phyloP scores from a whole-genome alignment of 2,329 filamentous ascomycete genomes.

The Tolypocladium paradoxum region DNA sequence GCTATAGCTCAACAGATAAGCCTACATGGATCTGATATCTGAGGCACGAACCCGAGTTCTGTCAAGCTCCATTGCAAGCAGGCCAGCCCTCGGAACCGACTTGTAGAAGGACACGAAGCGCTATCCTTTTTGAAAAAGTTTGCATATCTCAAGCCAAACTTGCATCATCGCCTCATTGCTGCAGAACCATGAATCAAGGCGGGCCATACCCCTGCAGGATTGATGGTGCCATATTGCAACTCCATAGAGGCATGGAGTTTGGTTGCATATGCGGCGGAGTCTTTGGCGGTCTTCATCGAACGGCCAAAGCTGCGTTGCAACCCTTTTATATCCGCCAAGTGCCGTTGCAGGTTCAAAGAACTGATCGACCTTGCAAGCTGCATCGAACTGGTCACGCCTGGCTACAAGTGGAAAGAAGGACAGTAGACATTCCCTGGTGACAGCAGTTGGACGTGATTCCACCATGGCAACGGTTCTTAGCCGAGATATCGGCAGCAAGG shows the following conservation, averaged over 20 bases:
- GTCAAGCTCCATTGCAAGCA: not conserved
- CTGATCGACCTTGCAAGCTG: not conserved
- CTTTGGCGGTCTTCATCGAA: not conserved
- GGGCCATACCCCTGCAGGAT: not conserved
- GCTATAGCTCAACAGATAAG: not conserved
- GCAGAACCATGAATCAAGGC: not conserved
- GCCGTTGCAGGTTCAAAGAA: not conserved
- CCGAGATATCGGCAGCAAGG: not conserved
- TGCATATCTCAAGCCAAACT: not conserved
- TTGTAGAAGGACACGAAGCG: not conserved
- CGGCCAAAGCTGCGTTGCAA: not conserved
- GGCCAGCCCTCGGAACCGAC: not conserved
- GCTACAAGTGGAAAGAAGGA: not conserved
- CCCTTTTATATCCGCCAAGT: not conserved
- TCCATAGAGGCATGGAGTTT: not conserved
- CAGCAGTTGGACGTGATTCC: not conserved
- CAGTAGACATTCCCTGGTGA: no score
- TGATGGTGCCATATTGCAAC: not conserved
- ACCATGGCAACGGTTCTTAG: constrained; percentile 6
- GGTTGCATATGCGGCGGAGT: not conserved
- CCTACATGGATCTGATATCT: not conserved
- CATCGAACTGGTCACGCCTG: not conserved
- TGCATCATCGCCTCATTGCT: not conserved
- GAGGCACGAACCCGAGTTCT: not conserved
- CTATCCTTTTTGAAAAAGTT: not conserved